phyloP scores from a whole-genome alignment of 306 rosid species.

The Medicago lupulina region DNA sequence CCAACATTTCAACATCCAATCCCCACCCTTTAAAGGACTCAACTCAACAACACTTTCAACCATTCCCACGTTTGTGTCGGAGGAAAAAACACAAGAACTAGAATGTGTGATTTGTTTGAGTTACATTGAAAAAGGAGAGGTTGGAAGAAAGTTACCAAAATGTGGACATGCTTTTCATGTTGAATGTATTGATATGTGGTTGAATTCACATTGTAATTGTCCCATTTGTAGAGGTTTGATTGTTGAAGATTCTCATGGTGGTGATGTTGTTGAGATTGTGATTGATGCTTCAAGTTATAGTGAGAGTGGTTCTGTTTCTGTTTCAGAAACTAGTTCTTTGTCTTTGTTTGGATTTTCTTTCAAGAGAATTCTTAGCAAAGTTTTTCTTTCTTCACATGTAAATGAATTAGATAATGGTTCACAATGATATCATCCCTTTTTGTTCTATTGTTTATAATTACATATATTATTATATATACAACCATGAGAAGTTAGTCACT shows the following conservation, averaged over 20 bases:
- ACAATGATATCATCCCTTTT: constrained; percentile 27
- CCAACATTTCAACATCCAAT: constrained; percentile 44
- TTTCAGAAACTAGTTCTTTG: constrained; percentile 50
- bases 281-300: constrained; percentile 48
- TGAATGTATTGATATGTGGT: constrained; percentile 95
- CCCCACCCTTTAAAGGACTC: constrained; percentile 63
- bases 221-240: constrained; percentile 79
- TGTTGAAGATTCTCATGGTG: constrained; percentile 27
- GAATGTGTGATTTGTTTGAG: constrained; percentile 88
- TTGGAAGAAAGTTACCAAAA: constrained; percentile 67
- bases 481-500: background rate
- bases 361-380: constrained; percentile 74
- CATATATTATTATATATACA: background rate
- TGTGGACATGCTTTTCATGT: constrained; percentile 82
- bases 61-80: constrained; percentile 66
- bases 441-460: background rate
- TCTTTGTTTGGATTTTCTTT: constrained; percentile 65
- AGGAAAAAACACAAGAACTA: constrained; percentile 34
- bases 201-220: constrained; percentile 74
- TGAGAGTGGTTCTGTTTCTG: constrained; percentile 40
- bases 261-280: constrained; percentile 50
- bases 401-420: constrained; percentile 40
- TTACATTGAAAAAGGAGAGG: constrained; percentile 66
- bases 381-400: constrained; percentile 59
- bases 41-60: constrained; percentile 53